Evolutionary conservation across 208 protist genomes (phyloP).

Genomic region (Crithidia expoeki): DNA sequence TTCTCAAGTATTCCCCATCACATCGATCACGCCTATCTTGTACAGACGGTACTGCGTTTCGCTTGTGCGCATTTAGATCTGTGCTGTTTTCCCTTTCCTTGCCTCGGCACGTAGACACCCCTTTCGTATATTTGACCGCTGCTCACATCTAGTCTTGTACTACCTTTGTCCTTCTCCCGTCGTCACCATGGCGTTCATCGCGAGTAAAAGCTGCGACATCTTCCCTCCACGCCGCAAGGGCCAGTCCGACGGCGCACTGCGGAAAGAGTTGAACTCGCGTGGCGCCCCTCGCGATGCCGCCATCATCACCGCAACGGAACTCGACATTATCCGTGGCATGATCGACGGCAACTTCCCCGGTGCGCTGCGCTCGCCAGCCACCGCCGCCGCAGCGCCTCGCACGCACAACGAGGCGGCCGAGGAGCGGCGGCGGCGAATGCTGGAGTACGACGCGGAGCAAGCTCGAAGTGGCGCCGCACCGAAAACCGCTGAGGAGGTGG

Average conservation of each 20-base stretch:
- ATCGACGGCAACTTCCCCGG: slow-evolving; percentile 51
- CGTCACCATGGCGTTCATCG: slow-evolving; percentile 44
- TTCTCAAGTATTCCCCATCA: no score
- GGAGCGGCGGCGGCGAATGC: slow-evolving; percentile 78
- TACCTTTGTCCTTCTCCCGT: no score
- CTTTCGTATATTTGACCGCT: no score
- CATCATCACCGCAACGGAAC: slow-evolving; percentile 85
- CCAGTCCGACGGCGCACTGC: slow-evolving; percentile 75
- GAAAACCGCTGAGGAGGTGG: slow-evolving; percentile 81
- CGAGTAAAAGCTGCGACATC: slow-evolving; percentile 43
- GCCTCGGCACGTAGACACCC: no score
- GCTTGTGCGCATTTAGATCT: no score
- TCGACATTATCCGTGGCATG: slow-evolving; percentile 78
- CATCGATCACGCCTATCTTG: no score
- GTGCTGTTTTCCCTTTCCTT: no score
- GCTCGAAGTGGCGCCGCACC: slow-evolving; percentile 44
- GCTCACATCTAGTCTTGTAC: no score
- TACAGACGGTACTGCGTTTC: no score
- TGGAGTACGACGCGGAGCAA: slow-evolving; percentile 78
- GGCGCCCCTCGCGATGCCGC: slow-evolving; percentile 73
- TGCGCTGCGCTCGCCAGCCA: slow-evolving; percentile 7
- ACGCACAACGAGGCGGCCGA: slow-evolving; percentile 45
- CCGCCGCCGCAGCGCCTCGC: slow-evolving; percentile 13
- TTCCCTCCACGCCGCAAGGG: slow-evolving; percentile 78
- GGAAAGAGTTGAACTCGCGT: slow-evolving; percentile 77